These are phyloP conservation scores for Verticillium tricorpus DNA, from an alignment of 2,329 filamentous ascomycete species.

Conservation along the genomic window DNA sequence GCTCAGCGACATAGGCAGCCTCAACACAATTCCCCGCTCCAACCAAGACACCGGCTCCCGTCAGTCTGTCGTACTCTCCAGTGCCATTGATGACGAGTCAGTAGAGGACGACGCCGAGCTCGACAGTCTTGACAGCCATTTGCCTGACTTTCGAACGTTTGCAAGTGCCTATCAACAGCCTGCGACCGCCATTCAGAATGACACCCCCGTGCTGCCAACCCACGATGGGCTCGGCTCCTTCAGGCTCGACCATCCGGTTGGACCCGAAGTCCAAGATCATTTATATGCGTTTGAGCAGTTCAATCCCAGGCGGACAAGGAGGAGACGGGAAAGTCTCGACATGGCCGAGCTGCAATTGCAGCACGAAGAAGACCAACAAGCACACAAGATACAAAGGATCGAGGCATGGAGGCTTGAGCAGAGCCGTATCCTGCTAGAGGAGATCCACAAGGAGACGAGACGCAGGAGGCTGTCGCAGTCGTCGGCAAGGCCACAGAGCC, in stretches of 20 bases:
- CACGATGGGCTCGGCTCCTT: constrained; percentile 94
- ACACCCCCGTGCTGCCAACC: constrained; percentile 67
- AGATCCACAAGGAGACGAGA: constrained; percentile 81
- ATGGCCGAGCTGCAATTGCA: constrained; percentile 46
- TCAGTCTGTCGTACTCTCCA: constrained; percentile 32
- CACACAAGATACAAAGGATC: constrained; percentile 77
- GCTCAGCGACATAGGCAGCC: constrained; percentile 75
- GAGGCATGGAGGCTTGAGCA: constrained; percentile 92
- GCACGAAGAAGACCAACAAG: constrained; percentile 54
- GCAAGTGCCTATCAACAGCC: constrained; percentile 39
- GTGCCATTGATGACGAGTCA: constrained; percentile 28
- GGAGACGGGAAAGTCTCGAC: constrained; percentile 49
- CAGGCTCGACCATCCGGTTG: constrained; percentile 52
- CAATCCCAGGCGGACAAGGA: constrained; percentile 65
- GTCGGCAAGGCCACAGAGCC: constrained; percentile 32
- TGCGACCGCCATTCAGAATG: constrained; percentile 42
- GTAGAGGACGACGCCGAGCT: constrained; percentile 71
- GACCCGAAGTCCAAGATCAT: constrained; percentile 69
- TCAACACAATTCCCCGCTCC: constrained; percentile 65
- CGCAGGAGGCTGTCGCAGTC: constrained; percentile 60
- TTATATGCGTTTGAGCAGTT: constrained; percentile 85
- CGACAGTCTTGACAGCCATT: constrained; percentile 87
- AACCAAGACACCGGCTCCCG: constrained; percentile 41
- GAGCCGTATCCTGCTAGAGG: constrained; percentile 76
- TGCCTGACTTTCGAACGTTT: constrained; percentile 77